Evolutionary conservation across 1,139 yeast species (phyloP).

Genomic region (Taphrina flavorubra): DNA sequence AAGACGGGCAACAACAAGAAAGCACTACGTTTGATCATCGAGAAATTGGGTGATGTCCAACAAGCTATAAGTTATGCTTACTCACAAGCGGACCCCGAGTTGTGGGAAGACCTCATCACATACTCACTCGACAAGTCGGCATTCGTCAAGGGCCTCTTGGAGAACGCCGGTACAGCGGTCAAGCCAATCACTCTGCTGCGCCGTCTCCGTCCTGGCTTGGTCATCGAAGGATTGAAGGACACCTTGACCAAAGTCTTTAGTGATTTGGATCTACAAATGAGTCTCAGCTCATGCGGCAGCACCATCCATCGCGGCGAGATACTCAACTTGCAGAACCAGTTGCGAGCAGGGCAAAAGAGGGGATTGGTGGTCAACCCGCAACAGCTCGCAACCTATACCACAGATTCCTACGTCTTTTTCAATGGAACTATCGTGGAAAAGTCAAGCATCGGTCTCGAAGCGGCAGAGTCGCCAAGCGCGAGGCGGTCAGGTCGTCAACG

Average conservation of each 20-base stretch:
- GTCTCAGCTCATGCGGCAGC: constrained; percentile 33
- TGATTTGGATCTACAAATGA: constrained; percentile 59
- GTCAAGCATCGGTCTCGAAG: constrained; percentile 5
- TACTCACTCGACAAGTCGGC: constrained; percentile 74
- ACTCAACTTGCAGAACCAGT: neutral
- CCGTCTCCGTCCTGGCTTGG: constrained; percentile 66
- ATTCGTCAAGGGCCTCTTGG: constrained; percentile 75
- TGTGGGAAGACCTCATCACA: constrained; percentile 77
- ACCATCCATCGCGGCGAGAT: constrained; percentile 21
- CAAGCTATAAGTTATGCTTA: constrained; percentile 83
- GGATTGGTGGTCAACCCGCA: constrained; percentile 17
- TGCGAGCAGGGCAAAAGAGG: constrained; percentile 31
- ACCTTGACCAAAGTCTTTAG: constrained; percentile 68
- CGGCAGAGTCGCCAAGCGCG: neutral
- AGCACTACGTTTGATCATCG: constrained; percentile 77
- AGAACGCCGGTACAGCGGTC: constrained; percentile 60
- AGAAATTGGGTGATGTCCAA: constrained; percentile 75
- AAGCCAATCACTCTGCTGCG: constrained; percentile 72
- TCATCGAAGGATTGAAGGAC: constrained; percentile 68
- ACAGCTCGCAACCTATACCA: neutral
- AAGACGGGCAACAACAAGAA: constrained; percentile 78
- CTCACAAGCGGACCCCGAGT: constrained; percentile 69
- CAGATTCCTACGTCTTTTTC: constrained; percentile 14
- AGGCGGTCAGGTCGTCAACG: neutral
- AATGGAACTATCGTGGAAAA: constrained; percentile 10